Base-by-base conservation (phyloP, 306 rosid genomes). In the Quillaja saponaria region DNA sequence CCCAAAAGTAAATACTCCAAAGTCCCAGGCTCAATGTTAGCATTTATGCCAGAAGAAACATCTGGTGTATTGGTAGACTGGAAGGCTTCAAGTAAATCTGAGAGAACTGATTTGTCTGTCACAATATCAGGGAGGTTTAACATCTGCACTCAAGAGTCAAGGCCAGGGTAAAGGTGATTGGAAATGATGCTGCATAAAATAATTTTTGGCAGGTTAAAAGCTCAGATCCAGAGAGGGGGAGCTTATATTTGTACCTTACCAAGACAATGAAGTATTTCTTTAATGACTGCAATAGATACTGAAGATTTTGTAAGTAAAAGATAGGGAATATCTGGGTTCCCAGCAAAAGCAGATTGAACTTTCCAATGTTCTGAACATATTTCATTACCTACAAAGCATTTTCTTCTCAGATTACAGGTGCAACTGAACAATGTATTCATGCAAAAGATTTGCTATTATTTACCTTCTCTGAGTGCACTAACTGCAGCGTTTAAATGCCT, bases 301-400 rank as follows among this genome's bases (percentile, higher is more conserved):
- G 49, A 40, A 20, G 76, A 46, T 28, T 61, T 71, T 70, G 76
- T 55, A 64, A 70, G 61, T 49, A 51, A 49, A 59, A 76, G 51
- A 42, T 50, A 59, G 60, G 81, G 37, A 7, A 59, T 60, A 51
- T 76, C 64, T 28, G 81, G 81, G 45, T 76, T 76, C 62, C 72
- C 69, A 8, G 77, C 69, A 58, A 59, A 58, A 53, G 69, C 25
- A 46, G 77, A 76, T 39, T 58, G 65, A 65, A 28, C 55, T 21
- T 65, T 58, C 81, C 81, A 76, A 71, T 76, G 81, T 58, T 54
- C 73, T 51, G 64, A 49, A 53, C 81, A 76, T 13, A 48, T 20
- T 58, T 46, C 77, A 58, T 71, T 60, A 53, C 55, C 81, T 76
- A 19, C 51, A 35, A 17, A 53, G 59, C 28, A 39, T 34, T 4